phyloP scores from a whole-genome alignment of 805 yeast species.

The Yarrowia deformans region DNA sequence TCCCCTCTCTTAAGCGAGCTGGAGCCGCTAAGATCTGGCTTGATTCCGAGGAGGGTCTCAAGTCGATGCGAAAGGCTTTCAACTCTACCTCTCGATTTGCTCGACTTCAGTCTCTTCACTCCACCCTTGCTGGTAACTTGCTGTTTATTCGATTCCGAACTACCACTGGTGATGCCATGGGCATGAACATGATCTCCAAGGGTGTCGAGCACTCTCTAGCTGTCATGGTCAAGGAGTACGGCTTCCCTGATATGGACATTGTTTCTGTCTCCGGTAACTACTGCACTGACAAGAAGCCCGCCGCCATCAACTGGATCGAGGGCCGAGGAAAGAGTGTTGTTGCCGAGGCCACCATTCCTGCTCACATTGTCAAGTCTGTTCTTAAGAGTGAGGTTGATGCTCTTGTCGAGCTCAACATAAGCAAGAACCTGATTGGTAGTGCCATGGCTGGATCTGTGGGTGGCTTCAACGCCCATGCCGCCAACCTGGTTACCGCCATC shows the following conservation, averaged over 20 bases:
- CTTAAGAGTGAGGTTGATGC: slow-evolving; percentile 93
- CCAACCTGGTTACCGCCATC: slow-evolving; percentile 93
- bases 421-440: slow-evolving; percentile 91
- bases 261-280: slow-evolving; percentile 96
- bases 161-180: slow-evolving; percentile 99
- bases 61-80: slow-evolving; percentile 81
- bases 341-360: slow-evolving; percentile 92
- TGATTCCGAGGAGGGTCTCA: slow-evolving; percentile 94
- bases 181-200: slow-evolving; percentile 99
- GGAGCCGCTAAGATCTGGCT: slow-evolving; percentile 96
- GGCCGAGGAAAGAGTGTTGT: slow-evolving; percentile 99
- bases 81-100: slow-evolving; percentile 98
- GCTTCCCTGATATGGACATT: slow-evolving; percentile 92
- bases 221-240: slow-evolving; percentile 84
- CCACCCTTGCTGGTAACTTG: slow-evolving; percentile 92
- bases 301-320: slow-evolving; percentile 98
- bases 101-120: slow-evolving; percentile 84
- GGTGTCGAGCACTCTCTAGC: slow-evolving; percentile 91
- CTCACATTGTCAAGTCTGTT: slow-evolving; percentile 77
- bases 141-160: slow-evolving; percentile 92
- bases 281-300: slow-evolving; percentile 97
- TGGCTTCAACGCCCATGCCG: slow-evolving; percentile 98
- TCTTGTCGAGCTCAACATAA: slow-evolving; percentile 83
- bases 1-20: slow-evolving; percentile 81
- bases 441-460: slow-evolving; percentile 99